Percentiles rank a stretch among this genome's conserved stretches.
Conservation (phyloP, 192 early-diverging fungal species). For the Dissophora globulifera region DNA sequence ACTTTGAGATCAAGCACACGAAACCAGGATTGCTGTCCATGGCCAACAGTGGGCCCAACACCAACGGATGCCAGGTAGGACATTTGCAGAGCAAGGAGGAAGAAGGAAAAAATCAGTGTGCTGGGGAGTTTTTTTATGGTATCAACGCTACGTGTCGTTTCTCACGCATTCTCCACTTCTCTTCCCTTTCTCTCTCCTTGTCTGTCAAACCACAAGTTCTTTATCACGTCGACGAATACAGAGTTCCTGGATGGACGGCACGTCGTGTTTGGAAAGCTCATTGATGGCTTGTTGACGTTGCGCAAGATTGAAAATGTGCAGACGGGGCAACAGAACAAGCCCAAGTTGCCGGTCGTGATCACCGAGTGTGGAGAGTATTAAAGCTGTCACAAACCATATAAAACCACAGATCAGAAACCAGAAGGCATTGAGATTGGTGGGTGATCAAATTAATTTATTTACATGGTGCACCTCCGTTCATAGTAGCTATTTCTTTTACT, state of each 20-base stretch:
- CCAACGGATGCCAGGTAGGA: slow-evolving; percentile 87
- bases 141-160: neutral
- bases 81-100: neutral
- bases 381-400: neutral
- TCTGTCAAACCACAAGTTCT: slow-evolving; percentile 68
- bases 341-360: slow-evolving; percentile 87
- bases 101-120: neutral
- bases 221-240: slow-evolving; percentile 88
- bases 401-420: too few relatives aligned
- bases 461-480: too few relatives aligned
- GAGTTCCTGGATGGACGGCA: slow-evolving; percentile 92
- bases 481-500: slow-evolving; percentile 24
- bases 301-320: slow-evolving; percentile 95
- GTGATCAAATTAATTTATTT: too few relatives aligned
- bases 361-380: slow-evolving; percentile 64
- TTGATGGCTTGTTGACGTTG: slow-evolving; percentile 89
- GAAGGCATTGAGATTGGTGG: too few relatives aligned
- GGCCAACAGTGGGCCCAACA: slow-evolving; percentile 83
- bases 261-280: slow-evolving; percentile 86
- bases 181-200: neutral
- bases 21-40: slow-evolving; percentile 87
- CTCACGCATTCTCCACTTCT: neutral
- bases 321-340: slow-evolving; percentile 86
- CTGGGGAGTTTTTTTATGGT: neutral
- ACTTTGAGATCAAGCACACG: slow-evolving; percentile 87